Base-by-base conservation (phyloP, 352 stramenopile species). In the Pythium vanterpoolii region DNA sequence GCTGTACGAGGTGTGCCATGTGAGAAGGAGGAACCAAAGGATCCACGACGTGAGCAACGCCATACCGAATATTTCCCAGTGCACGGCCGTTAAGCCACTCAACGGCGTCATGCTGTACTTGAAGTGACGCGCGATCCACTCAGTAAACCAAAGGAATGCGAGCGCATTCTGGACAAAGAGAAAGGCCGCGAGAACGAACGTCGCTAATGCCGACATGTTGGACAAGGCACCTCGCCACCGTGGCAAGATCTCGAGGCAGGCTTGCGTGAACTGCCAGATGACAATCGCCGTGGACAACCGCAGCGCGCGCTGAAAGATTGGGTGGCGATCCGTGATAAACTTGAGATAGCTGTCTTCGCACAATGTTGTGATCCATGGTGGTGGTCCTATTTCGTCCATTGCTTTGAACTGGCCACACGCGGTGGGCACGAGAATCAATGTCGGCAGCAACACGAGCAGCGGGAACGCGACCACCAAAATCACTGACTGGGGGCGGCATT, bases 31-130 rank as follows among this genome's bases (percentile, higher is more conserved):
- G 62, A 95, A 91, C 83, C 83, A 95, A 11, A 91, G 50, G 43
- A 95, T 92, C 83, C 83, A 93, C 10, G 79, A 70, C 2, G 79
- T 76, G 10, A 93, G 71, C 54, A 95, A 66, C n/a, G 71, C 43
- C 76, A 93, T 89, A 14, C 86, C 86, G 44, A 90, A 89, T 31
- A 89, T 79, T 40, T 95, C 86, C 86, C 83, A 93, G 50, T 91
- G 73, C 30, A 80, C 76, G 19, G 76, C 60, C 6, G 72, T 76
- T 7, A 93, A 67, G 19, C 77, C 67, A 43, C 83, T 93, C 26
- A 95, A 50, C 9, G 80, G 80, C 8, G 86, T 93, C 48, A 89
- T 61, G 36, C 81, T 72, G 51, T 90, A 72, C 39, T 68, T 64
- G 51, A 90, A 83, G 57, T 95, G 82, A 4, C 86, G 73, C 14